phyloP scores from a whole-genome alignment of 2,329 filamentous ascomycete genomes.

The Fusarium chuoi region DNA sequence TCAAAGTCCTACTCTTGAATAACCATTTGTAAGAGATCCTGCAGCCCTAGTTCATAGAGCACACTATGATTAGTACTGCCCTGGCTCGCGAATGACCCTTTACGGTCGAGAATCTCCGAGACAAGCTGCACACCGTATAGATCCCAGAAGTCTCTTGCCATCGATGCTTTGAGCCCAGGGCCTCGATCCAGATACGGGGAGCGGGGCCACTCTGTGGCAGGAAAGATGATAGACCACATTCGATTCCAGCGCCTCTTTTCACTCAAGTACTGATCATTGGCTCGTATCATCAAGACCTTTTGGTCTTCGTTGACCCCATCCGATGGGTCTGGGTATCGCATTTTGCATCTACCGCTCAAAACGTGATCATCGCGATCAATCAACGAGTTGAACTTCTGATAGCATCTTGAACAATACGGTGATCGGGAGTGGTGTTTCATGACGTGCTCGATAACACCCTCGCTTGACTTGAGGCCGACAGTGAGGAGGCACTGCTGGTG shows the following conservation, averaged over 20 bases:
- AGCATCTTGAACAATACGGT: neutral
- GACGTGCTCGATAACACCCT: neutral
- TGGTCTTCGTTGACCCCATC: neutral
- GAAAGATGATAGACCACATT: neutral
- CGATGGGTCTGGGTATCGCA: fast-evolving
- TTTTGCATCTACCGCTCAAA: neutral
- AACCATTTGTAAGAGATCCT: neutral
- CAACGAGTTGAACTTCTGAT: neutral
- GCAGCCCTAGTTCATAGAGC: neutral
- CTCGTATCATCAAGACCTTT: neutral
- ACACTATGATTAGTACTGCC: fast-evolving
- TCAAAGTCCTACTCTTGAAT: neutral
- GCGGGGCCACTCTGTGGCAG: neutral
- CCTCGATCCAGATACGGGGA: neutral
- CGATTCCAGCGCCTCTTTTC: neutral
- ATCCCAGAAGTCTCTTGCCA: neutral
- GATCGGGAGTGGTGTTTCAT: neutral
- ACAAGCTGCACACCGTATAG: neutral
- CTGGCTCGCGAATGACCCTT: fast-evolving
- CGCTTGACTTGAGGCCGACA: fast-evolving
- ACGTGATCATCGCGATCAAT: neutral
- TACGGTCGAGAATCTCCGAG: fast-evolving
- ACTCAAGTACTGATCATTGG: neutral
- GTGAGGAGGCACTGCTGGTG: neutral
- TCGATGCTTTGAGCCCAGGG: neutral